Evolutionary conservation across 108 stramenopile genomes (phyloP), one percentile per base, ranked within the genome.

Genomic region (Cyclotella choctawhatcheeana): DNA sequence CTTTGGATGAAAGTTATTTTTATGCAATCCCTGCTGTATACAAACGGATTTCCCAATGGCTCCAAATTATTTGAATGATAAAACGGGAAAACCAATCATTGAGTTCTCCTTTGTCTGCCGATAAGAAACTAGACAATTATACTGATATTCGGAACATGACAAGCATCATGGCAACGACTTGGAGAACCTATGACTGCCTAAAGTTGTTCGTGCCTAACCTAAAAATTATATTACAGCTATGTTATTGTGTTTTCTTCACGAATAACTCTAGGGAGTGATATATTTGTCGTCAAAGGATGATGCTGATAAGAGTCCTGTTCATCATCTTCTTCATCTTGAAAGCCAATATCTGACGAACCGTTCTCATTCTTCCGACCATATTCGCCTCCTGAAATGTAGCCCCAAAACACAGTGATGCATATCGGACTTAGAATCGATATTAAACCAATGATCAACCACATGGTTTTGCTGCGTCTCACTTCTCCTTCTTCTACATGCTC

Each of bases 391-490:
- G 86, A 81, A 30, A 87, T 77, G 48, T 86, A 89, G 3, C 60
- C 64, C 89, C 89, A 89, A 50, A 71, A 85, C n/a, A 88, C 52
- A 8, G 86, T 86, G 52, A 92, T 65, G 48, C 87, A 43, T 0
- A 92, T 65, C 0, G 91, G 88, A 18, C 84, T 85, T 12, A 77
- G 33, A 14, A 83, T 82, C 13, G 93, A 90, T 25, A 77, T 62
- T 29, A 86, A 64, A 10, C 83, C 87, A 53, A 94, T 87, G 50
- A 94, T 87, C 40, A 87, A 66, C 93, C 93, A 94, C 89, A 94
- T 89, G 7, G 67, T 84, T 72, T 89, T 76, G 50, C 76, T 81
- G 33, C 89, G 75, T 33, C 86, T 59, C 32, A 61, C 79, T 64
- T 77, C 75, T 2, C 86, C 87, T 29, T 85, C 80, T 24, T 65